Base-by-base conservation (phyloP, 2,329 filamentous ascomycete species). In the Macrophomina phaseolina region DNA sequence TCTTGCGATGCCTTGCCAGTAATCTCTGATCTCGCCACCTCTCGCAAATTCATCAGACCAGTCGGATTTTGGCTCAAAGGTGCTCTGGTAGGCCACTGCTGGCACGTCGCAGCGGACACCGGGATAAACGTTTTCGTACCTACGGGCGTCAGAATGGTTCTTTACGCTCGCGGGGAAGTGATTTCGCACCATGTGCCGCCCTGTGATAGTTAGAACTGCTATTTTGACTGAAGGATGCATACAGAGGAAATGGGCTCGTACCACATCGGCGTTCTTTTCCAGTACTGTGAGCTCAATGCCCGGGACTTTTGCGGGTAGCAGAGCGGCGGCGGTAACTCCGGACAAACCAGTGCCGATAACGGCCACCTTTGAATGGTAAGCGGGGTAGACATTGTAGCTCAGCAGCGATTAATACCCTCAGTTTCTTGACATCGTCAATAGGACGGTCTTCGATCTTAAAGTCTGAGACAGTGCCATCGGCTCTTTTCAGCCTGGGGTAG, bases 11-110 rank as follows among this genome's bases (percentile, higher is more conserved):
- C 76, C 76, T 70, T 90, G 83, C 87, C 89, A 89, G 73, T 93
- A 93, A 16, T 86, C 82, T 6, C 83, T 79, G 67, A 93, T 92
- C 74, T 93, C 90, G 4, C 79, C 74, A 0, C 90, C 90, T 45
- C 86, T 85, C 0, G 90, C 86, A 71, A 91, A 92, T 67, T 88
- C 83, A 70, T 91, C 87, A 0, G 83, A 84, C 90, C 90, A 93
- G 69, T 90, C 82, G 0, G 84, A 85, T 66, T 92, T 92, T 0
- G 89, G 88, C 6, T 83, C 81, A 74, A 91, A 92, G 0, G 87
- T 88, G 7, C 85, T 86, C 72, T 91, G 89, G 71, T 92, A 92
- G 23, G 89, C 88, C 73, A 91, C 88, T 0, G 89, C 85, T 0
- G 90, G 88, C 14, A 92, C 86, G 73, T 91, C 89, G 70, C 90